Percentiles rank a stretch among this genome's conserved stretches.
phyloP scores from a whole-genome alignment of 192 early-diverging fungal species.

The Backusella australiensis region DNA sequence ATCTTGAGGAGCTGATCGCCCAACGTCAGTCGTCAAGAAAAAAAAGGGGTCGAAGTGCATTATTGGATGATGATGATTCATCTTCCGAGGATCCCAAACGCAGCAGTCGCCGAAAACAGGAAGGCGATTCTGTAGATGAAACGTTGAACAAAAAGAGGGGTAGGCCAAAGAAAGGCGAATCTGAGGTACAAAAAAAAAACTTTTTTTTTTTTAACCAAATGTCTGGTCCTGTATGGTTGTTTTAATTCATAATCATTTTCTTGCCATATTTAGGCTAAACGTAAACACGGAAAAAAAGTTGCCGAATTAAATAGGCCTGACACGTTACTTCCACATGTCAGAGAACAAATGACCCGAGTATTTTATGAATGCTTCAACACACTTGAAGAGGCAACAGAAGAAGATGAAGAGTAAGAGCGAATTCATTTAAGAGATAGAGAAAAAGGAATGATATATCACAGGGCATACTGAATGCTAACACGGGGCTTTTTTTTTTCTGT shows the following conservation, averaged over 20 bases:
- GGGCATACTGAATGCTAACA: not conserved
- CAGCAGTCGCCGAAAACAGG: not conserved
- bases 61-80: not conserved
- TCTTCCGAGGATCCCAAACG: not conserved
- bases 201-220: not conserved
- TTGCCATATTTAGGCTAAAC: slow-evolving; percentile 11
- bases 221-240: not conserved
- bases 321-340: slow-evolving; percentile 41
- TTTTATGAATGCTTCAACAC: slow-evolving; percentile 58
- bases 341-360: slow-evolving; percentile 54
- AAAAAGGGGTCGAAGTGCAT: not conserved
- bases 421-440: not conserved
- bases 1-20: slow-evolving; percentile 55
- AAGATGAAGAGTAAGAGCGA: slow-evolving; percentile 39
- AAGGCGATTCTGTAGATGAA: not conserved
- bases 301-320: slow-evolving; percentile 42
- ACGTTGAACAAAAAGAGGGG: slow-evolving; percentile 11
- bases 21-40: slow-evolving; percentile 39
- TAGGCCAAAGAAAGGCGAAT: slow-evolving; percentile 11
- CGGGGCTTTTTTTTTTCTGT: slow-evolving; percentile 6
- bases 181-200: not conserved
- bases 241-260: not conserved
- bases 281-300: slow-evolving; percentile 13
- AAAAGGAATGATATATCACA: not conserved
- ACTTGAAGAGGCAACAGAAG: slow-evolving; percentile 56